Percentiles rank a stretch among this genome's conserved stretches.
phyloP scores from a whole-genome alignment of 805 yeast species.

The Saccharomycopsis oosterbeekiorum region DNA sequence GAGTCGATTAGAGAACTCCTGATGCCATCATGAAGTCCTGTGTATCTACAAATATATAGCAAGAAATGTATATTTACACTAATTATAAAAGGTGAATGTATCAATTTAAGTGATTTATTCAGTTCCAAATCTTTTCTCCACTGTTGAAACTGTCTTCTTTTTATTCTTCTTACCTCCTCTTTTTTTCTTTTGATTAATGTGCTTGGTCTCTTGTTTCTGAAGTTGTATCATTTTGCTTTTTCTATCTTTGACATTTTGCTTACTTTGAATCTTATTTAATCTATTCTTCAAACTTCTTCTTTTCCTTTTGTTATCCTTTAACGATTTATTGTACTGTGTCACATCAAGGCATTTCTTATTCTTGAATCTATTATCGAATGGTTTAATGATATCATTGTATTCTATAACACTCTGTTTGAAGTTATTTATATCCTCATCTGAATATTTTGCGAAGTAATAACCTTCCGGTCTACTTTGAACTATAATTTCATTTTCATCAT shows the following conservation, averaged over 20 bases:
- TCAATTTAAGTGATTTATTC: neutral
- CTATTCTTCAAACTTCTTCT: slow-evolving; percentile 16
- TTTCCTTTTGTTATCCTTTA: slow-evolving; percentile 3
- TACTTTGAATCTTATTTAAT: slow-evolving; percentile 3
- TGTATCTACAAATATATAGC: neutral
- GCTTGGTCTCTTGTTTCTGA: neutral
- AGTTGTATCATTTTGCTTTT: neutral
- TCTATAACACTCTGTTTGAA: slow-evolving; percentile 8
- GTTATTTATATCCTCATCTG: neutral
- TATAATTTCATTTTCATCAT: neutral
- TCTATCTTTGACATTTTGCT: slow-evolving; percentile 6
- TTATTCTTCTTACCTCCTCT: slow-evolving; percentile 19
- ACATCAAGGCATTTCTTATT: slow-evolving; percentile 7
- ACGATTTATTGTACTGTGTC: slow-evolving; percentile 2
- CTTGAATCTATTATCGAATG: slow-evolving; percentile 6
- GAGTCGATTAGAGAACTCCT: slow-evolving; percentile 11
- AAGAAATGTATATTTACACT: too few relatives aligned
- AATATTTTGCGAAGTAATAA: slow-evolving; percentile 15
- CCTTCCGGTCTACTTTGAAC: slow-evolving; percentile 9
- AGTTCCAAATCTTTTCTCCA: slow-evolving; percentile 11
- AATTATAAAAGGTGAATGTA: neutral
- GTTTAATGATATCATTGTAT: slow-evolving; percentile 8
- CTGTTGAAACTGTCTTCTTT: slow-evolving; percentile 6
- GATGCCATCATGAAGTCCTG: neutral
- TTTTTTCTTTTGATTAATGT: slow-evolving; percentile 16